These are phyloP conservation scores for Talinum fruticosum DNA, from an alignment of 148 eudicot genomes.

Conservation along the genomic window DNA sequence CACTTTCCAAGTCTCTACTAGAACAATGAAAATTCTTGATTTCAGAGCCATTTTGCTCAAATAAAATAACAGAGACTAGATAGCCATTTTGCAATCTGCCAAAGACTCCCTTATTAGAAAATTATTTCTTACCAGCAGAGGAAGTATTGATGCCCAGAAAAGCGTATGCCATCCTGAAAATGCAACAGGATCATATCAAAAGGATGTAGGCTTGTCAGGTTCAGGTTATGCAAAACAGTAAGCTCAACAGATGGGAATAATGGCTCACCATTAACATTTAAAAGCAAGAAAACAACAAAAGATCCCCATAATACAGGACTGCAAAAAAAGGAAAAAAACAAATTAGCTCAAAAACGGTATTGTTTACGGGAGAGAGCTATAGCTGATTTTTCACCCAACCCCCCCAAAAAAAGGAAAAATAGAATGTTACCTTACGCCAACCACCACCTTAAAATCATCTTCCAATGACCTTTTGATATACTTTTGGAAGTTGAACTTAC, in stretches of 20 bases:
- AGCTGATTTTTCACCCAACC: no score
- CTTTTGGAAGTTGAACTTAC: conserved; percentile 79
- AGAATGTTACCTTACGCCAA: conserved; percentile 68
- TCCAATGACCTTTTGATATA: conserved; percentile 90
- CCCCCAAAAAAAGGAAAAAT: not conserved
- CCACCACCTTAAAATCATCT: conserved; percentile 83
- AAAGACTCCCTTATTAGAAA: not conserved
- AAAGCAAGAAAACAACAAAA: conserved; percentile 75
- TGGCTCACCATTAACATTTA: conserved; percentile 65
- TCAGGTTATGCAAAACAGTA: not conserved
- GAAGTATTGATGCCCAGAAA: conserved; percentile 73
- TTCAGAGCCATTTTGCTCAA: not conserved
- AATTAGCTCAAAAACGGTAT: not conserved
- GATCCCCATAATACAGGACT: conserved; percentile 88
- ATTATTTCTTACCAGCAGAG: conserved; percentile 54
- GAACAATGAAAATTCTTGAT: not conserved
- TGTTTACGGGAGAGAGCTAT: no score
- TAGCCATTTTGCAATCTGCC: not conserved
- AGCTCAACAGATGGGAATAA: not conserved
- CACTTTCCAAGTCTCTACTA: not conserved
- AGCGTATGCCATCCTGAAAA: conserved; percentile 70
- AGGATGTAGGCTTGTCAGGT: not conserved
- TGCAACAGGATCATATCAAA: not conserved
- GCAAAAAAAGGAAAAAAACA: conserved; percentile 11
- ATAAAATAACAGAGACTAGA: not conserved